Evolutionary conservation across 1,284 basidiomycete species (phyloP), one percentile per base, ranked within the genome.

Genomic region (Lentinula novae-zelandiae): DNA sequence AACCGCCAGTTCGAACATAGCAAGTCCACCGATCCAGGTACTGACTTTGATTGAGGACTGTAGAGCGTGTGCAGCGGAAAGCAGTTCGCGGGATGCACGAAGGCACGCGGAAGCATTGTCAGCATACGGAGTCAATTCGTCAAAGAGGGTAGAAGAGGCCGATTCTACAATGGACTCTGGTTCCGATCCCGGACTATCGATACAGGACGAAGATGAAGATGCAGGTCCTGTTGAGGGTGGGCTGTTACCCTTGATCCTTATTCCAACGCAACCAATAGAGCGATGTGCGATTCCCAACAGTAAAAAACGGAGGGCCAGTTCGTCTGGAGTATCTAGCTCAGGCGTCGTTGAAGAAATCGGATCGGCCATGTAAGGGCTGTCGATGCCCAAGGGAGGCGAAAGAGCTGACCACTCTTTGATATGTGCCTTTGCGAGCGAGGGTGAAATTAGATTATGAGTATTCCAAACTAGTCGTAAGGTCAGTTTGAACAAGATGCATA

Each of bases 221-320:
- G 12, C 55, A 2, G 55, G 42, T 17, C 38, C 31, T 5, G 58
- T 31, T 15, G 38, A 8, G 39, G 36, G 17, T 5, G 27, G 10
- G 33, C 15, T 39, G 12, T 40, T 39, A 10, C 22, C 31, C 17
- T 44, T 40, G 9, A 12, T 20, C 33, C 49, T 38, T 6, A 34
- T 9, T 15, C 31, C 57, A 1, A 44, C 49, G 27, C 57, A 58
- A 10, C 80, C 78, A 0, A 80, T 71, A 0, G 84, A 86, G 38
- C 87, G 82, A 67, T 89, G 82, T 10, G 80, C 75, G 65, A 88
- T 81, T 5, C 89, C 89, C 12, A 91, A 77, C 5, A 92, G 78
- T 2, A 91, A 79, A 0, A 84, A 76, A 8, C 89, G 85, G 33
- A 90, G 68, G 0, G 85, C 88, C n/a, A 83, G 74, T 67, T 92